A percentile compares a stretch with the other conserved stretches of the same genome.
phyloP scores from a whole-genome alignment of 108 stramenopile species.

The Conticribra weissflogii region DNA sequence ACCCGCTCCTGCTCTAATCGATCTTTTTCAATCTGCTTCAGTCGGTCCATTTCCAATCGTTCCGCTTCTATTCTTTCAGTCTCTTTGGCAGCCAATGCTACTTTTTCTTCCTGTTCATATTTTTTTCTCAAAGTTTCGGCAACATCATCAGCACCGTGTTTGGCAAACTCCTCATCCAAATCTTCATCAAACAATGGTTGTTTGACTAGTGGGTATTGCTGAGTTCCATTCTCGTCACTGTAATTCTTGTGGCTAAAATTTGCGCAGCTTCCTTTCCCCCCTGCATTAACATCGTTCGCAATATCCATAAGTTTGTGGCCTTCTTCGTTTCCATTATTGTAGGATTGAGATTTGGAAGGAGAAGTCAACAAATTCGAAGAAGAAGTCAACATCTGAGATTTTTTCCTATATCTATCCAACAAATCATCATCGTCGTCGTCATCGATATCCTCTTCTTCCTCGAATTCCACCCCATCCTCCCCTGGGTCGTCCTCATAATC shows the following conservation, averaged over 20 bases:
- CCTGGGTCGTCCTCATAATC: conserved; percentile 15
- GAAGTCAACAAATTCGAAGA: conserved; percentile 11
- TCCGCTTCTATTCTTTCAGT: conserved; percentile 4
- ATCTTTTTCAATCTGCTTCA: neutral
- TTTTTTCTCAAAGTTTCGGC: neutral
- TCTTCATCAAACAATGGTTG: conserved; percentile 5
- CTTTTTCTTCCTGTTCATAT: neutral
- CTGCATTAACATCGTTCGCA: no score
- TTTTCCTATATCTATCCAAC: conserved; percentile 36
- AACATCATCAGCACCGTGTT: neutral
- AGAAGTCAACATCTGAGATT: conserved; percentile 20
- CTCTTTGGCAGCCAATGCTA: conserved; percentile 2
- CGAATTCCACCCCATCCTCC: conserved; percentile 3
- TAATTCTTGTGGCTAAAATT: no score
- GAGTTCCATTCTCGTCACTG: no score
- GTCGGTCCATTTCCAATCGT: conserved; percentile 12
- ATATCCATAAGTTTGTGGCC: no score
- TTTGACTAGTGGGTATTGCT: neutral
- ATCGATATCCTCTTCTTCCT: no score
- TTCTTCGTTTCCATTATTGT: conserved; percentile 18
- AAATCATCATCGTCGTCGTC: conserved; percentile 6
- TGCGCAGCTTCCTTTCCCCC: no score
- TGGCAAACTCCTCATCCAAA: neutral
- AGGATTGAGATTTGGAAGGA: neutral
- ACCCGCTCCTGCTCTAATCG: neutral